Percentiles rank a stretch among this genome's conserved stretches.
Conservation (phyloP, 2,329 filamentous ascomycete genomes). For the Sporothrix pallida region DNA sequence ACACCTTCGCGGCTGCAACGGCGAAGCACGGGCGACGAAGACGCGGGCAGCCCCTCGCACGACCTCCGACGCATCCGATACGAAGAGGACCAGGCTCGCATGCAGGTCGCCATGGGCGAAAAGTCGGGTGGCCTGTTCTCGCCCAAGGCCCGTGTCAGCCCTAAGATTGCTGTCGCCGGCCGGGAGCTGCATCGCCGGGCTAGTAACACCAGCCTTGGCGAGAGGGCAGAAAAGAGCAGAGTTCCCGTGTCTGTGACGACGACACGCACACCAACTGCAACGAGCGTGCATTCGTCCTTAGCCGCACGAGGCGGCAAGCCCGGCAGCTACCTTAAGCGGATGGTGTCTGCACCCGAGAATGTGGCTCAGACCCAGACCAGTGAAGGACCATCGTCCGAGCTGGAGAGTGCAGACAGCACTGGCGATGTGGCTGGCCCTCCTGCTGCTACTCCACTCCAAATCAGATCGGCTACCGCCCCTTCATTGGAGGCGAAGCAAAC, state of each 20-base stretch:
- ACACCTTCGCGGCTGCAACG: not conserved
- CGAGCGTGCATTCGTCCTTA: not conserved
- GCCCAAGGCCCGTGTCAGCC: constrained; percentile 43
- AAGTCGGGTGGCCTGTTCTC: constrained; percentile 46
- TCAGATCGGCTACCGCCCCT: not conserved
- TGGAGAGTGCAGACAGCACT: not conserved
- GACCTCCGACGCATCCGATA: constrained; percentile 42
- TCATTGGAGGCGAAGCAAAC: not conserved
- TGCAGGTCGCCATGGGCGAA: constrained; percentile 40
- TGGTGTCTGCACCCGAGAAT: constrained; percentile 29
- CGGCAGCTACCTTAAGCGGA: constrained; percentile 32
- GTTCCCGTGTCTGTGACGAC: constrained; percentile 30
- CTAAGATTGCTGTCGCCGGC: constrained; percentile 48
- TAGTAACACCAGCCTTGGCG: constrained; percentile 46
- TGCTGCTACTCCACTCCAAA: not conserved
- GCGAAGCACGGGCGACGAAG: not conserved
- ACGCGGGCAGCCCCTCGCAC: constrained; percentile 37
- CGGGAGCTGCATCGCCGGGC: constrained; percentile 45
- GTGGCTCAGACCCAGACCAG: not conserved
- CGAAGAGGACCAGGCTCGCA: constrained; percentile 40
- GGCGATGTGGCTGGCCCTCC: not conserved
- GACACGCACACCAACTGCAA: not conserved
- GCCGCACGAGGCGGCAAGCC: constrained; percentile 19
- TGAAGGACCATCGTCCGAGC: not conserved
- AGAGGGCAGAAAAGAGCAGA: constrained; percentile 38